Conservation (phyloP, 2,329 filamentous ascomycete species). For the Aspergillus puulaauensis region DNA sequence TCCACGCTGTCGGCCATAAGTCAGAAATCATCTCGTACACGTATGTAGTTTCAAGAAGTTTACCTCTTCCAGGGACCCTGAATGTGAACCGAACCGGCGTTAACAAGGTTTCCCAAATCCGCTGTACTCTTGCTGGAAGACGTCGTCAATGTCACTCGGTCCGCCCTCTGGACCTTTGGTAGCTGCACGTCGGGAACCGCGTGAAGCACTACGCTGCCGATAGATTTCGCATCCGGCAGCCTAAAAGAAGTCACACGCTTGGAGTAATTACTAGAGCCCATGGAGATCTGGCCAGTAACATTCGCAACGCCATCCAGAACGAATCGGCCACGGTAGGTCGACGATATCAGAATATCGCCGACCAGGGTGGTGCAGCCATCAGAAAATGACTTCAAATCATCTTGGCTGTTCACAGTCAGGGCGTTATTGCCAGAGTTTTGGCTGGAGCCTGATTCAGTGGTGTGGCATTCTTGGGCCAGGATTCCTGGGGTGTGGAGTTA, state of each 20-base stretch:
- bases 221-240: not conserved
- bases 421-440: not conserved
- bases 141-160: not conserved
- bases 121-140: not conserved
- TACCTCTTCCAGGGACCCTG: no score
- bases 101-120: not conserved
- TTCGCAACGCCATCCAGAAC: not conserved
- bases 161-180: not conserved
- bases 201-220: not conserved
- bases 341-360: not conserved
- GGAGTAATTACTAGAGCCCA: not conserved
- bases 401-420: not conserved
- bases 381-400: not conserved
- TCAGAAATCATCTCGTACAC: no score
- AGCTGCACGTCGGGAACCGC: not conserved
- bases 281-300: not conserved
- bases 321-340: not conserved
- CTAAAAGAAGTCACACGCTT: not conserved
- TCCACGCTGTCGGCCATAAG: no score
- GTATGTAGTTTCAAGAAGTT: no score
- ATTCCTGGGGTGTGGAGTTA: not conserved
- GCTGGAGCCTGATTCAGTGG: not conserved
- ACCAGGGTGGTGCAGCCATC: not conserved
- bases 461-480: not conserved
- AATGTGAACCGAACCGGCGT: no score